Conservation (phyloP, 306 rosid genomes). For the Astragalus glycyphyllos region DNA sequence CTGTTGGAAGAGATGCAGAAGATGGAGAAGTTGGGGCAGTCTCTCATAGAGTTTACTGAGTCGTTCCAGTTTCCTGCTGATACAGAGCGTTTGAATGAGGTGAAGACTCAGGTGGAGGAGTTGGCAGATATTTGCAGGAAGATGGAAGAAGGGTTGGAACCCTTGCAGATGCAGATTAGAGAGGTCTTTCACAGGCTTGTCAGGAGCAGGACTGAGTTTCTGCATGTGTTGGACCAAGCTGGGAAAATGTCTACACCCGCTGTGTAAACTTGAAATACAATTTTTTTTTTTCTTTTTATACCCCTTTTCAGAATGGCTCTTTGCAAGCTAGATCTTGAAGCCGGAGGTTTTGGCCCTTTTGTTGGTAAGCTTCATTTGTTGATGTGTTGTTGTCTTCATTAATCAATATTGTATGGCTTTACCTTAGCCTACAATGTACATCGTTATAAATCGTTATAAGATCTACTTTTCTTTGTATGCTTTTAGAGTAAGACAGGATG, state of each 20-base stretch:
- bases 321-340: not conserved
- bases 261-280: slow-evolving; percentile 33
- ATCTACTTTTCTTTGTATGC: not conserved
- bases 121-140: slow-evolving; percentile 69
- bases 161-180: slow-evolving; percentile 85
- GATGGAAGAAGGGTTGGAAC: slow-evolving; percentile 89
- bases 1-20: slow-evolving; percentile 82
- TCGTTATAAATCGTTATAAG: slow-evolving; percentile 42
- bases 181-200: slow-evolving; percentile 86
- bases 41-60: slow-evolving; percentile 68
- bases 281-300: not conserved
- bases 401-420: slow-evolving; percentile 23
- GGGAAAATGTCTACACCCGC: slow-evolving; percentile 60
- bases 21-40: slow-evolving; percentile 73
- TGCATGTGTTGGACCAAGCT: slow-evolving; percentile 69
- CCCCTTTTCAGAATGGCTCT: not conserved
- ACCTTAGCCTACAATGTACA: slow-evolving; percentile 47
- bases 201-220: slow-evolving; percentile 85
- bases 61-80: slow-evolving; percentile 69
- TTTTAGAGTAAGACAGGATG: slow-evolving; percentile 29
- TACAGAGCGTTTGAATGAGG: slow-evolving; percentile 60
- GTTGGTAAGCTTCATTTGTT: slow-evolving; percentile 28
- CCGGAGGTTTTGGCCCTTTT: slow-evolving; percentile 1
- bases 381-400: slow-evolving; percentile 28
- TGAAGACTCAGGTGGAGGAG: slow-evolving; percentile 66